Evolutionary conservation across 163 green algal species (phyloP).

Genomic region (Scenedesmus sp.): DNA sequence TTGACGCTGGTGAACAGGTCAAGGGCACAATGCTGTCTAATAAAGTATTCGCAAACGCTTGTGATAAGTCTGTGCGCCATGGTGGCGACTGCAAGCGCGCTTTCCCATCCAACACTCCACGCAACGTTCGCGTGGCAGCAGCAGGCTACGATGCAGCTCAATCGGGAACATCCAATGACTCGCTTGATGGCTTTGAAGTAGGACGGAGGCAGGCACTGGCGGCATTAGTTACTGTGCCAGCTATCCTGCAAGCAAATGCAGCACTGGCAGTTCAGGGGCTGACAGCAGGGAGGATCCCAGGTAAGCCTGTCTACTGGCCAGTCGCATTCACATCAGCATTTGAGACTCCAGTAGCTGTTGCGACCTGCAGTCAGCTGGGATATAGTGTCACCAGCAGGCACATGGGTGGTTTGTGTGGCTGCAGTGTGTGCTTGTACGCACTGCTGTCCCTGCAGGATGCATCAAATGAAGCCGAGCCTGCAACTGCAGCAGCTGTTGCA

Average conservation of each 20-base stretch:
- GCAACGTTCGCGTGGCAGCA: background rate
- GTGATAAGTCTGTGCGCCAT: background rate
- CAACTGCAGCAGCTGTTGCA: background rate
- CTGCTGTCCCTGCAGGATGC: background rate
- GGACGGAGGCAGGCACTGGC: background rate
- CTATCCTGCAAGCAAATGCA: conserved; percentile 9
- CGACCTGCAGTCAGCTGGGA: background rate
- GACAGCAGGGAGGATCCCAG: conserved; percentile 86
- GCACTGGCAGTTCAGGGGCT: conserved; percentile 75
- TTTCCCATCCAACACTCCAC: conserved; percentile 1
- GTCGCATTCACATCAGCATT: no score
- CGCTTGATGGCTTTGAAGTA: background rate
- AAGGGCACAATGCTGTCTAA: background rate
- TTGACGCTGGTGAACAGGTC: background rate
- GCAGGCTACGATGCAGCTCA: background rate
- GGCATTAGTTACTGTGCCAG: background rate
- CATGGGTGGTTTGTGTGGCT: background rate
- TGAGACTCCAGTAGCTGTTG: background rate
- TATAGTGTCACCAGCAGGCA: background rate
- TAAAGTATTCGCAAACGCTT: background rate
- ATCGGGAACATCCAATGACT: background rate
- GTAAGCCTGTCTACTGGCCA: conserved; percentile 16
- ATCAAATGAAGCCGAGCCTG: background rate
- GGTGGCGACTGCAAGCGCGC: background rate
- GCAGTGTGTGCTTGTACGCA: background rate